These are phyloP conservation scores for Radiomyces spectabilis DNA, from an alignment of 192 early-diverging fungal genomes.

Conservation along the genomic window DNA sequence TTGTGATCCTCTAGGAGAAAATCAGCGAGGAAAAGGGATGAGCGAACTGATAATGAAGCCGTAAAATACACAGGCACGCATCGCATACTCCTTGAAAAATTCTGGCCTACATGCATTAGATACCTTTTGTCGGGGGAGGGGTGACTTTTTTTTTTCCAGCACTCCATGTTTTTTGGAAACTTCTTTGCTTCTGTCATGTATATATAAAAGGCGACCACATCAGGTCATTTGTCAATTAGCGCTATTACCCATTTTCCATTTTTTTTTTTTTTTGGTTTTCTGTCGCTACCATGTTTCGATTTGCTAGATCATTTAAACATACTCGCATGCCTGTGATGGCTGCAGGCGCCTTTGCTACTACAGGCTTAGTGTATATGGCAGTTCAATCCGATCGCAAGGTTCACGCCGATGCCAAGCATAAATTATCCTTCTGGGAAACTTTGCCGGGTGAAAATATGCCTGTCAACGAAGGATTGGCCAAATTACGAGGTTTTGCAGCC, in stretches of 20 bases:
- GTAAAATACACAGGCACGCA: no score
- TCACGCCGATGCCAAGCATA: not conserved
- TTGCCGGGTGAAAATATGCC: conserved; percentile 5
- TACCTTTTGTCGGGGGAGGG: no score
- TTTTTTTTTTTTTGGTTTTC: conserved; percentile 1
- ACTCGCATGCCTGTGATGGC: not conserved
- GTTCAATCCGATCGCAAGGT: not conserved
- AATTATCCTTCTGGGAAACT: not conserved
- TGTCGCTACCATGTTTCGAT: not conserved
- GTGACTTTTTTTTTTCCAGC: no score
- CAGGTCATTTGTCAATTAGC: no score
- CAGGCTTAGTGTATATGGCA: not conserved
- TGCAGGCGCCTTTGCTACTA: not conserved
- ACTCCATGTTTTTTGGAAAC: no score
- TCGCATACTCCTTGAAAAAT: no score
- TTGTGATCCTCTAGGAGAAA: no score
- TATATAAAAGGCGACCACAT: no score
- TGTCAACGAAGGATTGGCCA: conserved; percentile 12
- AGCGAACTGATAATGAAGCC: no score
- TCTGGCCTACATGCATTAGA: no score
- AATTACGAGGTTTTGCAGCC: conserved; percentile 15
- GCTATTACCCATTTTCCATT: not conserved
- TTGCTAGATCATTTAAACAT: not conserved
- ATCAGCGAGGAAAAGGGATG: no score
- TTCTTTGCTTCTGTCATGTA: no score